A percentile compares a stretch with the other conserved stretches of the same genome.
phyloP scores from a whole-genome alignment of 2,329 filamentous ascomycete species.

The Monilinia vaccinii-corymbosi region DNA sequence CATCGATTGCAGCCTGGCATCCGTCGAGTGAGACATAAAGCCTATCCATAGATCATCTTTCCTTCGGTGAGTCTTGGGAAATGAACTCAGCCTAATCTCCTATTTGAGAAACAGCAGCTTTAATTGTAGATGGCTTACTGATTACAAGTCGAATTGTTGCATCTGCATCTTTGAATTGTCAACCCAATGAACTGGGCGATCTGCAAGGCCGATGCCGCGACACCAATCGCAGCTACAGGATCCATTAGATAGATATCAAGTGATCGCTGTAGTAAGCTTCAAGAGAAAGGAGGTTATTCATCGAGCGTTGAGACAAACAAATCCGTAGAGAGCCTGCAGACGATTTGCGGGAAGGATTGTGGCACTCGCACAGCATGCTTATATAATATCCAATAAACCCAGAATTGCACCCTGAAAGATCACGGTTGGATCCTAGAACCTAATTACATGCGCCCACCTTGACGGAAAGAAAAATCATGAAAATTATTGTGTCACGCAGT shows the following conservation, averaged over 20 bases:
- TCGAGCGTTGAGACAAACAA: background rate
- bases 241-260: background rate
- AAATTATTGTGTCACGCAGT: no score
- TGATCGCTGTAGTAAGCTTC: background rate
- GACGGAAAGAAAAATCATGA: background rate
- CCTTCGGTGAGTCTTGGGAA: slow-evolving; percentile 16
- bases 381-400: no score
- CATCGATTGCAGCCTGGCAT: slow-evolving; percentile 31
- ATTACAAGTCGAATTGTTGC: slow-evolving; percentile 11
- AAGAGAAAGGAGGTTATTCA: no score
- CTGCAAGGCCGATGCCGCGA: slow-evolving; percentile 4
- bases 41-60: slow-evolving; percentile 26
- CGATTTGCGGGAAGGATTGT: background rate
- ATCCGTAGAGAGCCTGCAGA: background rate
- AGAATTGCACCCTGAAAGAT: background rate
- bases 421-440: background rate
- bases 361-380: background rate
- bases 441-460: background rate
- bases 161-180: slow-evolving; percentile 10
- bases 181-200: slow-evolving; percentile 6
- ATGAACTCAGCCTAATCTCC: slow-evolving; percentile 13
- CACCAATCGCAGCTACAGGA: background rate
- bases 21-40: slow-evolving; percentile 31
- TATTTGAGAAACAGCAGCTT: slow-evolving; percentile 11
- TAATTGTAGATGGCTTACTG: slow-evolving; percentile 10